A percentile compares a stretch with the other conserved stretches of the same genome.
phyloP scores from a whole-genome alignment of 106 monocot genomes.

The Dioscorea zingiberensis region DNA sequence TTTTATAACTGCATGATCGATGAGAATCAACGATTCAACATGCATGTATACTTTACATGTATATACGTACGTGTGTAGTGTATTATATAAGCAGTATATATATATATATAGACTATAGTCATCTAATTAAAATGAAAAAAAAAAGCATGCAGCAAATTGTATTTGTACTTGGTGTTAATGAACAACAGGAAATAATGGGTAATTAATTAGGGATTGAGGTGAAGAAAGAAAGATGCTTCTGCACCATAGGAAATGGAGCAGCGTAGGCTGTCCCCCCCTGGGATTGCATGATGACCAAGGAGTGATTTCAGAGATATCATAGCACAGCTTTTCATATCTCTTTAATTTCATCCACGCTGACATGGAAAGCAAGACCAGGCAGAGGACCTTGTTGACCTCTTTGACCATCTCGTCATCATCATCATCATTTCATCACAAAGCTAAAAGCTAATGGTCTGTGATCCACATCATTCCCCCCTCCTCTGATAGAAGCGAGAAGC shows the following conservation, averaged over 20 bases:
- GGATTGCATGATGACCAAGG: constrained; percentile 21
- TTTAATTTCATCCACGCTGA: background rate
- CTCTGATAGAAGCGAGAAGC: background rate
- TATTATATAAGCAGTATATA: background rate
- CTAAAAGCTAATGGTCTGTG: too few relatives aligned
- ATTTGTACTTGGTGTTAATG: background rate
- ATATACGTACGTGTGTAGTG: background rate
- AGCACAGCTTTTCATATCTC: constrained; percentile 4
- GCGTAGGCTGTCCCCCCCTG: constrained; percentile 14
- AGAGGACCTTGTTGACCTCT: constrained; percentile 12
- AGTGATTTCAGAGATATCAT: constrained; percentile 32
- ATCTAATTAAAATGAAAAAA: too few relatives aligned
- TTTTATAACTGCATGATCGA: background rate
- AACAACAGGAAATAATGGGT: background rate
- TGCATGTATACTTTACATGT: background rate
- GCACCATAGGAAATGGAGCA: constrained; percentile 29
- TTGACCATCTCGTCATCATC: constrained; percentile 12
- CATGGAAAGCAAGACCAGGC: constrained; percentile 2
- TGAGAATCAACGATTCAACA: background rate
- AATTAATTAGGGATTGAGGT: background rate
- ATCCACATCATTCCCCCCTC: constrained; percentile 8
- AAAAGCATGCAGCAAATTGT: too few relatives aligned
- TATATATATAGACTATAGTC: too few relatives aligned
- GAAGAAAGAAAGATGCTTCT: constrained; percentile 20
- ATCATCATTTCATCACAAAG: constrained; percentile 9